These are phyloP conservation scores for Xerocomus brunneocitrinus DNA, from an alignment of 768 basidiomycete genomes.

Conservation along the genomic window DNA sequence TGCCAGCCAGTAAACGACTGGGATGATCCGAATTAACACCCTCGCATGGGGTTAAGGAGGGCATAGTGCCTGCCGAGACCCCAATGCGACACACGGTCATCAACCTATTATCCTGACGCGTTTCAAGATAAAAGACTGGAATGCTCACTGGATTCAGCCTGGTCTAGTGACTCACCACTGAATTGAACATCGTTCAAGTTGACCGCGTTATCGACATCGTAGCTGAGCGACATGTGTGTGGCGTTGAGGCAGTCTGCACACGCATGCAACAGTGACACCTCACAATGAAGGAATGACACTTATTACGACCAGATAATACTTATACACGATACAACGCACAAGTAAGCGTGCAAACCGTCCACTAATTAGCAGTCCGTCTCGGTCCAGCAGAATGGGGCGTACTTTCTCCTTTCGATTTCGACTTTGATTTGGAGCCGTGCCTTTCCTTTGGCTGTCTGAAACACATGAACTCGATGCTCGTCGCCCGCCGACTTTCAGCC, in stretches of 20 bases:
- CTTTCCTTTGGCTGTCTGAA: conserved; percentile 69
- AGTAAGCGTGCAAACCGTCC: neutral
- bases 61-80: neutral
- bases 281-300: too few relatives aligned
- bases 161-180: neutral
- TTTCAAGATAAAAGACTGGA: neutral
- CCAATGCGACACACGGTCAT: neutral
- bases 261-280: neutral
- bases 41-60: conserved; percentile 1
- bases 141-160: neutral
- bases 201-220: neutral
- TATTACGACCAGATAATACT: neutral
- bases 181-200: too few relatives aligned
- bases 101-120: neutral
- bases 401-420: conserved; percentile 17
- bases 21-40: neutral
- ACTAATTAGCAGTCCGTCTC: conserved; percentile 14
- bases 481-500: conserved; percentile 82
- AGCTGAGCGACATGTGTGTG: neutral
- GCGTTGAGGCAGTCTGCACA: neutral
- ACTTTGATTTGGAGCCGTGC: conserved; percentile 16
- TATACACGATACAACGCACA: neutral
- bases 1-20: neutral
- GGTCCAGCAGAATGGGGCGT: conserved; percentile 17
- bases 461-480: conserved; percentile 92